phyloP scores from a whole-genome alignment of 2,329 filamentous ascomycete genomes.

The Pseudogymnoascus sp. region DNA sequence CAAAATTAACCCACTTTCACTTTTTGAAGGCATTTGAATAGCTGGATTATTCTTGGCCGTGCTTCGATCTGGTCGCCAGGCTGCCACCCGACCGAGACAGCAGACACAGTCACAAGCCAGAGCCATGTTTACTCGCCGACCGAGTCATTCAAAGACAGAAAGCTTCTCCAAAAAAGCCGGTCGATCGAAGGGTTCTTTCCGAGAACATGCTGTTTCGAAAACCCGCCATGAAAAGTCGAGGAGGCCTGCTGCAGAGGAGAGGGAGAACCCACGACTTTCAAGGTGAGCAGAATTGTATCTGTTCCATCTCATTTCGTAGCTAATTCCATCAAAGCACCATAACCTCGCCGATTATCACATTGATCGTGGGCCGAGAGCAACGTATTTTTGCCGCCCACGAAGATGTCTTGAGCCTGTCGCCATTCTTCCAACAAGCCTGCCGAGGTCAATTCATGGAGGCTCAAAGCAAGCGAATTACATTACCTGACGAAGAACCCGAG shows the following conservation, averaged over 20 bases:
- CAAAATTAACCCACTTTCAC: not conserved
- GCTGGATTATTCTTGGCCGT: not conserved
- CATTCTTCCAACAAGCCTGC: conserved; percentile 65
- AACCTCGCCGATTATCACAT: conserved; percentile 65
- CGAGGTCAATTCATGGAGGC: conserved; percentile 54
- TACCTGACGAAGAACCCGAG: conserved; percentile 81
- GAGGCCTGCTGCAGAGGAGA: conserved; percentile 21
- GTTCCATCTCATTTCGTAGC: not conserved
- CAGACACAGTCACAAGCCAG: not conserved
- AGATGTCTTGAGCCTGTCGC: conserved; percentile 68
- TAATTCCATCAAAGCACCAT: conserved; percentile 36
- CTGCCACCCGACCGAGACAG: conserved; percentile 7
- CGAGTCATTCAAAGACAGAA: conserved; percentile 22
- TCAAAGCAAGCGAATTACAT: conserved; percentile 60
- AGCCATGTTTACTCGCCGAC: conserved; percentile 16
- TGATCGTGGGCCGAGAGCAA: conserved; percentile 72
- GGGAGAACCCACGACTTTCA: conserved; percentile 17
- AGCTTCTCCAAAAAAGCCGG: conserved; percentile 25
- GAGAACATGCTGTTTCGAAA: conserved; percentile 30
- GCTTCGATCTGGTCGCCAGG: conserved; percentile 1
- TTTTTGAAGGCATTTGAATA: conserved; percentile 1
- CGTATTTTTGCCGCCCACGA: conserved; percentile 89
- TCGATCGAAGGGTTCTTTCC: conserved; percentile 25
- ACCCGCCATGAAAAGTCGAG: conserved; percentile 24
- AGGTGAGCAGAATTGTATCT: conserved; percentile 18